Percentiles rank a stretch among this genome's conserved stretches.
Conservation (phyloP, 345 rosid species). For the Luvunga scandens region DNA sequence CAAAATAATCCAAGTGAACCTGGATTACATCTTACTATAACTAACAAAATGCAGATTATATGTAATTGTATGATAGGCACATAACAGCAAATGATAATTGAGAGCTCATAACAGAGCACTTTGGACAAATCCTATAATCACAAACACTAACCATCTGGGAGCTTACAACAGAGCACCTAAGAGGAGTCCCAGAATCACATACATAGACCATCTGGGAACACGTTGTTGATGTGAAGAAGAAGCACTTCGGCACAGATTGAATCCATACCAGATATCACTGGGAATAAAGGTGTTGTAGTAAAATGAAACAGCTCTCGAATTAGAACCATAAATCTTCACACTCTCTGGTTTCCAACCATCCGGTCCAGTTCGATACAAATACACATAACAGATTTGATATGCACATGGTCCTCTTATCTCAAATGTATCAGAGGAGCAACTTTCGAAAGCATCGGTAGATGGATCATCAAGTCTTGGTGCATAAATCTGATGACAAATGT, state of each 20-base stretch:
- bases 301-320: constrained; percentile 48
- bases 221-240: constrained; percentile 30
- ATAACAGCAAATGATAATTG: background rate
- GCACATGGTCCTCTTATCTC: constrained; percentile 74
- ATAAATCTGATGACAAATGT: constrained; percentile 48
- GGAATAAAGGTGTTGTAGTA: constrained; percentile 58
- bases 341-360: constrained; percentile 84
- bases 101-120: background rate
- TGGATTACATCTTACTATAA: background rate
- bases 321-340: constrained; percentile 47
- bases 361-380: constrained; percentile 70
- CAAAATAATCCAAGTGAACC: background rate
- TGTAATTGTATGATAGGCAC: background rate
- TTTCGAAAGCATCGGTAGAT: constrained; percentile 51
- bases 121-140: background rate
- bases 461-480: constrained; percentile 81
- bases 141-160: background rate
- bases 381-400: constrained; percentile 66
- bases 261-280: constrained; percentile 70
- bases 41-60: background rate
- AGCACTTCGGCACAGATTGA: constrained; percentile 51
- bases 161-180: constrained; percentile 28
- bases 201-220: constrained; percentile 11
- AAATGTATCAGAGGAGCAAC: constrained; percentile 78
- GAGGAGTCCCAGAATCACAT: constrained; percentile 27